Evolutionary conservation across 305 asterid species (phyloP), one percentile per base, ranked within the genome.

Genomic region (Striga hermonthica): DNA sequence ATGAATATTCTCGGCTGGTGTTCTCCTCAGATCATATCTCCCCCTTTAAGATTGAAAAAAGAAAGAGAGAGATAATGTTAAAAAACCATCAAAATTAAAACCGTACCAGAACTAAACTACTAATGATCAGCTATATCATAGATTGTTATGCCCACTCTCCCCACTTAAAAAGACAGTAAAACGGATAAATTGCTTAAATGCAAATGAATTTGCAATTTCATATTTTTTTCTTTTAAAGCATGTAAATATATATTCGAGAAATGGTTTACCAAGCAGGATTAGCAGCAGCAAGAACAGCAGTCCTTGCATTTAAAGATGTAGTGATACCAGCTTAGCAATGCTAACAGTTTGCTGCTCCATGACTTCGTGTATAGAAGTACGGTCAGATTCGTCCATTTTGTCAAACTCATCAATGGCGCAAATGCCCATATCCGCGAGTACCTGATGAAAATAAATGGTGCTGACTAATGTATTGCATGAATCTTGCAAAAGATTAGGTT

Each of bases 311-410:
- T 75, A 93, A 80, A 75, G 99, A 93, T 40, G 99, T 93, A 40
- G 99, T 93, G 69, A 93, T 93, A 66, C 99, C 99, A 81, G 96
- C 99, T 79, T 90, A 10, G 99, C 97, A 68, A 90, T 93, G 78
- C 96, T 93, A 59, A 93, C 96, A 61, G 97, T 93, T 84, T 90
- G 97, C 82, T 90, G 99, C 81, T 93, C 99, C 96, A 93, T 90
- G 57, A 93, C 99, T 84, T 93, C 97, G 72, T 90, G 99, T 67
- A 93, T 90, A 38, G 97, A 94, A 52, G 99, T 90, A 60, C 97
- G 86, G 72, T 93, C 99, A 38, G 90, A 84, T 63, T 93, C 99
- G 14, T 93, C 97, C 99, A 93, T 93, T 75, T 93, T 93, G 82
- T 93, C 99, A 3, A 93, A 93, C 79, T 93, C 96, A 70, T 93